Base-by-base conservation (phyloP, 2,329 filamentous ascomycete species). In the Claviceps capensis region DNA sequence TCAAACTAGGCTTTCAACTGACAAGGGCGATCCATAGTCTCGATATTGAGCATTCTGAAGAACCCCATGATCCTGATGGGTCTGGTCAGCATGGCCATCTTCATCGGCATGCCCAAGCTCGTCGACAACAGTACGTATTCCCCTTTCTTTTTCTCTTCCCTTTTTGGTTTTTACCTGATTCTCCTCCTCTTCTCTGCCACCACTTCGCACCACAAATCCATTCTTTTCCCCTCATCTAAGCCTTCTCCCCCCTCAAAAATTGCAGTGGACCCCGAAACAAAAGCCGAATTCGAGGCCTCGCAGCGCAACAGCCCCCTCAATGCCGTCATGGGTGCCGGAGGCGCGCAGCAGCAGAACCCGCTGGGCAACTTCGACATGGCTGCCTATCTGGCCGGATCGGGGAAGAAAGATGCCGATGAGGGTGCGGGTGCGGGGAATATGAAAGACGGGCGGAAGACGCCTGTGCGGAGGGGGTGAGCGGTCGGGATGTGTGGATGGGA, bases 21-120 rank as follows among this genome's bases (percentile, higher is more conserved):
- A 44, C 40, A 8, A 42, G 0, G 26, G n/a, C 26, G 14, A 9
- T 11, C 5, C 16, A 22, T 6, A 88, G 85, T 91, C 70, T 88
- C 83, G 17, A 76, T 90, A n/a, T 63, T 96, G 53, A 80, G 79
- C 53, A 82, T 96, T 52, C 74, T 96, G 61, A 93, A 93, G 74
- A 95, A 88, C 65, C 93, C 93, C 3, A 97, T 97, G 89, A 96
- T 97, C 57, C 77, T 98, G 55, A 85, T 98, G 73, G 89, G 85
- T 4, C 69, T 95, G 37, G 82, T 93, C 41, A 88, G 84, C 55
- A 81, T 96, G 73, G 83, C 72, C 5, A 73, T 96, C 58, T 89
- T 95, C 56, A 77, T 97, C 61, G 90, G 90, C 58, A 88, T 97
- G 86, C 93, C 93, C 14, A 93, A 96, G 68, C 69, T 98, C 52